Conservation (phyloP, 306 rosid genomes). For the Glycyrrhiza uralensis region DNA sequence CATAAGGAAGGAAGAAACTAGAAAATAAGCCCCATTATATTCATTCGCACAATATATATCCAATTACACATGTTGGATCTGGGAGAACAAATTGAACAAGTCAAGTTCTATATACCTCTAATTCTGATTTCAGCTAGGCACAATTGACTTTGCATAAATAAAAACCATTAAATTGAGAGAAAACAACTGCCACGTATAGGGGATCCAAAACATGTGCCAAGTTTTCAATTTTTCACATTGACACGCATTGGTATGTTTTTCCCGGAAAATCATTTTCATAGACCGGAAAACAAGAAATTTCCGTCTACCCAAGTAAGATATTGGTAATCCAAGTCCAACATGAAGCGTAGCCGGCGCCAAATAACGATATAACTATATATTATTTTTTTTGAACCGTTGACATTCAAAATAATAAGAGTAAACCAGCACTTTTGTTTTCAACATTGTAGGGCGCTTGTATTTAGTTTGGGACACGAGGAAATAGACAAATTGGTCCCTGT, state of each 20-base stretch:
- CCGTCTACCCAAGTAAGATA: background rate
- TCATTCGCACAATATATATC: background rate
- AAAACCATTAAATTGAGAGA: background rate
- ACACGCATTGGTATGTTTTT: slow-evolving; percentile 20
- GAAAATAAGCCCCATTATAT: background rate
- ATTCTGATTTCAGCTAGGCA: background rate
- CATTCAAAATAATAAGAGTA: no score
- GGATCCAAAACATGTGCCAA: slow-evolving; percentile 14
- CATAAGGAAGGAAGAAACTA: background rate
- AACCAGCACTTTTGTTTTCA: no score
- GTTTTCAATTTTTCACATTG: slow-evolving; percentile 28
- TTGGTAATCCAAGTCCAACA: slow-evolving; percentile 11
- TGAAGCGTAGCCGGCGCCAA: slow-evolving; percentile 43
- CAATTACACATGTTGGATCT: background rate
- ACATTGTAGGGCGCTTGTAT: no score
- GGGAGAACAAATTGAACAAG: slow-evolving; percentile 1
- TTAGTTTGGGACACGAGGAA: no score
- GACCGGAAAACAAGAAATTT: slow-evolving; percentile 24
- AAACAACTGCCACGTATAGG: slow-evolving; percentile 9
- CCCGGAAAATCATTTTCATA: slow-evolving; percentile 21
- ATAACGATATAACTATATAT: background rate
- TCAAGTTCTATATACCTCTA: background rate
- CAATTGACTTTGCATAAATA: background rate
- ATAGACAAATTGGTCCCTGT: no score
- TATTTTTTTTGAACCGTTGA: slow-evolving; percentile 45